Percentiles rank a stretch among this genome's conserved stretches.
These are phyloP conservation scores for Xeromyces bisporus DNA, from an alignment of 495 filamentous ascomycete species.

Conservation along the genomic window DNA sequence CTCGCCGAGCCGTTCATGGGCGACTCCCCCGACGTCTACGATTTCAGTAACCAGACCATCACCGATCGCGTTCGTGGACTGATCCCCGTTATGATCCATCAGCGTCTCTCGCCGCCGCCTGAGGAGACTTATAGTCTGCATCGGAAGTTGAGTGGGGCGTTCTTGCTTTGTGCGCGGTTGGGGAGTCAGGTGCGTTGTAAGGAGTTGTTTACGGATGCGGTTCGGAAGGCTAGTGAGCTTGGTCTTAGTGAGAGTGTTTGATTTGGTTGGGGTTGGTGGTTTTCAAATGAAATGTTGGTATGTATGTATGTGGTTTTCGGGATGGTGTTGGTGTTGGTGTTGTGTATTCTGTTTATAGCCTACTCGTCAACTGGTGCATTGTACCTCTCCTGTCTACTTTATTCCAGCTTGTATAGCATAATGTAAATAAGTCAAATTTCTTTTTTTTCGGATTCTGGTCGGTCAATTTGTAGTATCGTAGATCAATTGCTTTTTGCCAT, in stretches of 20 bases:
- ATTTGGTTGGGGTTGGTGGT: background rate
- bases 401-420: too few species aligned
- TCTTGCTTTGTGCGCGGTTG: constrained; percentile 74
- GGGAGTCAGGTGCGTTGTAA: constrained; percentile 69
- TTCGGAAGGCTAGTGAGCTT: constrained; percentile 28
- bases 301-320: too few species aligned
- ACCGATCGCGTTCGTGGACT: constrained; percentile 73
- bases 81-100: constrained; percentile 84
- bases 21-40: constrained; percentile 65
- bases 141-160: constrained; percentile 89
- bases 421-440: too few species aligned
- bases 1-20: constrained; percentile 80
- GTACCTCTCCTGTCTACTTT: too few species aligned
- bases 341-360: too few species aligned
- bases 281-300: too few species aligned
- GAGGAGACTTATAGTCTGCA: constrained; percentile 97
- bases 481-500: too few species aligned
- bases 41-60: constrained; percentile 87
- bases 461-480: too few species aligned
- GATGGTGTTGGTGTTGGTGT: too few species aligned
- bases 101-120: constrained; percentile 75
- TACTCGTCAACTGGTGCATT: too few species aligned
- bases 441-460: too few species aligned
- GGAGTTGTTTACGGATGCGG: constrained; percentile 57
- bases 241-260: constrained; percentile 4